Evolutionary conservation across 2,329 filamentous ascomycete genomes (phyloP).

Genomic region (Epichloe sp.): DNA sequence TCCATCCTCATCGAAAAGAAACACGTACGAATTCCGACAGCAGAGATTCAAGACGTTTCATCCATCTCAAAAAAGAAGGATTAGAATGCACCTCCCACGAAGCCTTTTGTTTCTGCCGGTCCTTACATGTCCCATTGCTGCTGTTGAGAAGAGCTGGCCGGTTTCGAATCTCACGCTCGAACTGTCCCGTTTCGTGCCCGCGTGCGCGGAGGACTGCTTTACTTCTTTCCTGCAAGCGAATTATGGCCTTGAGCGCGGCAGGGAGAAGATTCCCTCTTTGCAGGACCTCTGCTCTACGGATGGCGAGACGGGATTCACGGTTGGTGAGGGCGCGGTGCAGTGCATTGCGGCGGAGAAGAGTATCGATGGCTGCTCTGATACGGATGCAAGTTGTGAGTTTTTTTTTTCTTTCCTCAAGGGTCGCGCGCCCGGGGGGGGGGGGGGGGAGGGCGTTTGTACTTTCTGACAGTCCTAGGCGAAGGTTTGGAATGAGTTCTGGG

Average conservation of each 20-base stretch:
- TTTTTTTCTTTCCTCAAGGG: too few species aligned
- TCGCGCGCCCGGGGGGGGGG: too few species aligned
- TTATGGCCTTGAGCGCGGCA: slow-evolving; percentile 38
- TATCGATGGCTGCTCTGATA: slow-evolving; percentile 36
- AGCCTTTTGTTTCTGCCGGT: slow-evolving; percentile 16
- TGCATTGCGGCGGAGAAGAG: slow-evolving; percentile 46
- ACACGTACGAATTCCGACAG: background rate
- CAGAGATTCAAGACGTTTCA: background rate
- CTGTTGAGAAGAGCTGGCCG: slow-evolving; percentile 13
- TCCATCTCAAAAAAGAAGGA: background rate
- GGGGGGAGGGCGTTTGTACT: too few species aligned
- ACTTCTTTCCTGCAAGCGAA: slow-evolving; percentile 47
- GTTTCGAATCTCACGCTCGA: slow-evolving; percentile 19
- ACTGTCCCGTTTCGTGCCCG: slow-evolving; percentile 34
- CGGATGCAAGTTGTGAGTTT: slow-evolving; percentile 24
- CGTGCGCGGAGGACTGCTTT: slow-evolving; percentile 49
- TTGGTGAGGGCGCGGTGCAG: slow-evolving; percentile 58
- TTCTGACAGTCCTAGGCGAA: too few species aligned
- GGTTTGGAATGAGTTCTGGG: background rate
- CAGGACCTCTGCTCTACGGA: slow-evolving; percentile 50
- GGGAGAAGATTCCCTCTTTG: slow-evolving; percentile 34
- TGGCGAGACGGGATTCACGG: slow-evolving; percentile 48
- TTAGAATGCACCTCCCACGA: slow-evolving; percentile 23
- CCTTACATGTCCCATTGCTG: slow-evolving; percentile 15
- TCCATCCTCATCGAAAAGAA: background rate